phyloP scores from a whole-genome alignment of 116 monocot species.

The Posidonia oceanica region DNA sequence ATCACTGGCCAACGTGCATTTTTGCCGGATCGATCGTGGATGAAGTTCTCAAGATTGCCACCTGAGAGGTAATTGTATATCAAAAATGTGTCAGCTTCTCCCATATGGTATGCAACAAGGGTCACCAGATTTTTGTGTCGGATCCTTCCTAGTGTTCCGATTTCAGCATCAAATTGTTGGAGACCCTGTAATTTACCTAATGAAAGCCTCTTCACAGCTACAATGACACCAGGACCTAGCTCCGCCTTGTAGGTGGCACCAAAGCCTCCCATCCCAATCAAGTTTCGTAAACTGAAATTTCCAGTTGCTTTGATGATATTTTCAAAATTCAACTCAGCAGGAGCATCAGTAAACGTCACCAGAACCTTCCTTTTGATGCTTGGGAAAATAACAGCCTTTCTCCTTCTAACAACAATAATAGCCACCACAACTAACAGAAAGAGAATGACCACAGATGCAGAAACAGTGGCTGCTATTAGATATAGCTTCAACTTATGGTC shows the following conservation, averaged over 20 bases:
- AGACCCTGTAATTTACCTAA: conserved; percentile 52
- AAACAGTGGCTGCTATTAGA: conserved; percentile 18
- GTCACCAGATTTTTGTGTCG: conserved; percentile 58
- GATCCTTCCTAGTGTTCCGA: conserved; percentile 49
- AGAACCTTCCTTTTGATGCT: conserved; percentile 27
- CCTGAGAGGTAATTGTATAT: no score
- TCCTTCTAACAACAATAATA: conserved; percentile 22
- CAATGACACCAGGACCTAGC: conserved; percentile 30
- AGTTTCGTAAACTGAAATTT: conserved; percentile 54
- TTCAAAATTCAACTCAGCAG: conserved; percentile 42
- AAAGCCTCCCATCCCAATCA: conserved; percentile 64
- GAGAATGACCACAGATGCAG: conserved; percentile 19
- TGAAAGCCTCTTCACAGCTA: conserved; percentile 66
- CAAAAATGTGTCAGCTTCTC: conserved; percentile 47
- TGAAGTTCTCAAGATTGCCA: conserved; percentile 56
- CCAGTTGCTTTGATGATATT: conserved; percentile 37
- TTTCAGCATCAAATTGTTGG: conserved; percentile 61
- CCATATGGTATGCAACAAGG: conserved; percentile 55
- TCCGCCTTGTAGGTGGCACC: conserved; percentile 63
- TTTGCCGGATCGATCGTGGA: conserved; percentile 25
- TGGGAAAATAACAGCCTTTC: conserved; percentile 16
- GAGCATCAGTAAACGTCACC: conserved; percentile 40
- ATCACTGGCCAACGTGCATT: not conserved
- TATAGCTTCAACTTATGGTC: conserved; percentile 20
- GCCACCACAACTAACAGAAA: conserved; percentile 29